Conservation (phyloP, 148 eudicot genomes). For the Dianthus caryophyllus region DNA sequence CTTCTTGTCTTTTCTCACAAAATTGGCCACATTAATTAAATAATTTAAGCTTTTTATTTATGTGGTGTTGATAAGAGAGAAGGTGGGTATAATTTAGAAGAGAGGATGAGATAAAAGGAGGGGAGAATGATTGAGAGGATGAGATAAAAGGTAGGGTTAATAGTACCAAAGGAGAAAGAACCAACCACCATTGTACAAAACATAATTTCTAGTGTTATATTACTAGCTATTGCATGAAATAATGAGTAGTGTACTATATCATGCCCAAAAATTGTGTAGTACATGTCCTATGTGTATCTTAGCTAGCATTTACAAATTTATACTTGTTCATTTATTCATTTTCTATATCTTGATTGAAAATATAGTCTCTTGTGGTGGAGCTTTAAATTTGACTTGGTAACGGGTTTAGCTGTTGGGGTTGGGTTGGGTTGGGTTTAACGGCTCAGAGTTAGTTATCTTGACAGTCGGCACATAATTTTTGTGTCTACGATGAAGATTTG, state of each 20-base stretch:
- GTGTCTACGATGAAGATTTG: too few relatives aligned
- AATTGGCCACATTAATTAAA: background rate
- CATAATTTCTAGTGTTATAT: constrained; percentile 2
- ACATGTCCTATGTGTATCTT: too few relatives aligned
- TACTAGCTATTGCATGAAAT: background rate
- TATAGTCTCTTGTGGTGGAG: too few relatives aligned
- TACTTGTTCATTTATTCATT: too few relatives aligned
- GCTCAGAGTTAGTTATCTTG: too few relatives aligned
- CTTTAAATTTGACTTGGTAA: too few relatives aligned
- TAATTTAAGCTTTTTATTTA: background rate
- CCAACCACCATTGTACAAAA: constrained; percentile 33
- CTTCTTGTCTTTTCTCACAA: constrained; percentile 34
- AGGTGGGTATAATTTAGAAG: constrained; percentile 6
- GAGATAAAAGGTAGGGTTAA: constrained; percentile 14
- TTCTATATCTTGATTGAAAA: too few relatives aligned
- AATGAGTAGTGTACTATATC: background rate
- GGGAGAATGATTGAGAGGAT: constrained; percentile 28
- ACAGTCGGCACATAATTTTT: too few relatives aligned
- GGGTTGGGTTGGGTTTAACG: too few relatives aligned
- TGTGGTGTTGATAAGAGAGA: constrained; percentile 29
- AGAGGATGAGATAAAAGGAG: constrained; percentile 27
- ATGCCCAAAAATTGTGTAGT: too few relatives aligned
- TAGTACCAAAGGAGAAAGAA: constrained; percentile 21
- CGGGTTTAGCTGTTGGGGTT: too few relatives aligned
- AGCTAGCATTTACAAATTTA: too few relatives aligned